A percentile compares a stretch with the other conserved stretches of the same genome.
These are phyloP conservation scores for Candida alai DNA, from an alignment of 805 yeast species.

Conservation along the genomic window DNA sequence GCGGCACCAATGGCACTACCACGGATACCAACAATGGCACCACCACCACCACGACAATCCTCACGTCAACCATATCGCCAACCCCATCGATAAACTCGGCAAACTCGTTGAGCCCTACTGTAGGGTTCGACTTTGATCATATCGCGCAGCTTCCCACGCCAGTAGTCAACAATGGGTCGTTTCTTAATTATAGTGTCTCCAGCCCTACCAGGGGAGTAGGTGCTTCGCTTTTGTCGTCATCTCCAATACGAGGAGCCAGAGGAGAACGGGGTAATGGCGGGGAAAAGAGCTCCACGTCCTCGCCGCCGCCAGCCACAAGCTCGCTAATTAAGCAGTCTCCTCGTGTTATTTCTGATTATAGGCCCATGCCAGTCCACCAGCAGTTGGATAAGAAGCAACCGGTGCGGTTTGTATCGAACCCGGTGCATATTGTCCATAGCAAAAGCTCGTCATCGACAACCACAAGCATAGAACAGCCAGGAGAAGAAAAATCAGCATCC, in stretches of 20 bases:
- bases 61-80: background rate
- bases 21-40: background rate
- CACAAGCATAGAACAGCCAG: too few species aligned
- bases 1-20: background rate
- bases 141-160: constrained; percentile 48
- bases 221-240: constrained; percentile 1
- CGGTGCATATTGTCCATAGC: constrained; percentile 11
- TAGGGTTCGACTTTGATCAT: constrained; percentile 20
- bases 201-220: too few species aligned
- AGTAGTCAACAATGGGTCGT: constrained; percentile 22
- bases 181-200: constrained; percentile 12
- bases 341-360: constrained; percentile 38
- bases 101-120: constrained; percentile 2
- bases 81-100: too few species aligned
- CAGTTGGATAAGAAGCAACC: constrained; percentile 10
- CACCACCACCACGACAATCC: constrained; percentile 6
- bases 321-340: constrained; percentile 3
- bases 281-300: too few species aligned
- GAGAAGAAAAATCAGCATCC: constrained; percentile 5
- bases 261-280: too few species aligned
- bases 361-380: constrained; percentile 18
- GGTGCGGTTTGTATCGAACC: constrained; percentile 23
- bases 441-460: constrained; percentile 8
- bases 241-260: too few species aligned
- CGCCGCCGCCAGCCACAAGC: background rate